Conservation (phyloP, 495 filamentous ascomycete genomes). For the Recurvomyces mirabilis region DNA sequence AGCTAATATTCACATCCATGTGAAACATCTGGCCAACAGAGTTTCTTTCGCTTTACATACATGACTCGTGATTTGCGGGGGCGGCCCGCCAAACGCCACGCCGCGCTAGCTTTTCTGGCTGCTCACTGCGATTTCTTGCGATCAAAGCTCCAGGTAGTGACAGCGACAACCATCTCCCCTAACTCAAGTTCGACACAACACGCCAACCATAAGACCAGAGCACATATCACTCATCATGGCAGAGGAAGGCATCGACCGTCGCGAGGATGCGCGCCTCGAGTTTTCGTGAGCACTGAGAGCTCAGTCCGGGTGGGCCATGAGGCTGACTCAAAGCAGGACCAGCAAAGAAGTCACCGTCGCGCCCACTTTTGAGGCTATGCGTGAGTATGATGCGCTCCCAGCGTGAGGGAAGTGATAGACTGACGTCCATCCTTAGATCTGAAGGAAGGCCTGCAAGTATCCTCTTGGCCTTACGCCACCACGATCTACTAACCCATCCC, state of each 20-base stretch:
- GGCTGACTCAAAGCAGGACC: too few species aligned
- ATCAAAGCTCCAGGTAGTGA: too few species aligned
- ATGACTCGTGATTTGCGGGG: constrained; percentile 12
- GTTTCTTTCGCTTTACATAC: too few species aligned
- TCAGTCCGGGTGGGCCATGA: too few species aligned
- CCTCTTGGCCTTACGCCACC: too few species aligned
- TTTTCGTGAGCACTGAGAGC: constrained; percentile 51
- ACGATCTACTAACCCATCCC: too few species aligned
- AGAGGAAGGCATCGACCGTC: constrained; percentile 78
- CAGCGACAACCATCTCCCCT: too few species aligned
- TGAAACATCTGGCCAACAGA: too few species aligned
- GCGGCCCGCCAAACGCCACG: constrained; percentile 1
- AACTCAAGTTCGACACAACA: too few species aligned
- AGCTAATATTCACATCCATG: too few species aligned
- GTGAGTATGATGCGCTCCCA: background rate
- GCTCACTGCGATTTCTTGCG: too few species aligned
- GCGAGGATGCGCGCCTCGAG: constrained; percentile 91
- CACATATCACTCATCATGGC: constrained; percentile 59
- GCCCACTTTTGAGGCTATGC: constrained; percentile 34
- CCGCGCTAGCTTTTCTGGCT: background rate
- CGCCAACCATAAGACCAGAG: too few species aligned
- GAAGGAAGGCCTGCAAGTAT: constrained; percentile 91
- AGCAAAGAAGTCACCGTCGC: constrained; percentile 95
- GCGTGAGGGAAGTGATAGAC: background rate
- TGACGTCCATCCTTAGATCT: constrained; percentile 50